Percentiles rank a stretch among this genome's conserved stretches.
Evolutionary conservation across 495 filamentous ascomycete genomes (phyloP).

Genomic region (Thermochaetoides thermophila): DNA sequence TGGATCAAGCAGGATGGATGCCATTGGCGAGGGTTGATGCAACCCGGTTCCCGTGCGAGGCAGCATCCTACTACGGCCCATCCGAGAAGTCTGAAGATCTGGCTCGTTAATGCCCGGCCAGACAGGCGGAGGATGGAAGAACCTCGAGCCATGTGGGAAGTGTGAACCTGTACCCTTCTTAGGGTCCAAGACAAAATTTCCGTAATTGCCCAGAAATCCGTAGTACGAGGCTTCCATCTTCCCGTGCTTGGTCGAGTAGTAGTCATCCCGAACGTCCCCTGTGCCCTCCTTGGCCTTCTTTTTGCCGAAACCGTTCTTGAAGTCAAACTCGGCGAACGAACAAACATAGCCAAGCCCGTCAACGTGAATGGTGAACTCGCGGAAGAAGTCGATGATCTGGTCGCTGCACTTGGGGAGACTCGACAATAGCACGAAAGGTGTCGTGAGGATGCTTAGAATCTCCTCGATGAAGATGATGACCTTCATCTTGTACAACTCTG

Average conservation of each 20-base stretch:
- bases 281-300: conserved; percentile 18
- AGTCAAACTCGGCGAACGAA: conserved; percentile 95
- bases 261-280: conserved; percentile 66
- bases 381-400: conserved; percentile 90
- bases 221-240: conserved; percentile 96
- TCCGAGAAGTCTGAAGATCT: no score
- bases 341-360: conserved; percentile 93
- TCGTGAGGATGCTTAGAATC: conserved; percentile 78
- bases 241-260: conserved; percentile 85
- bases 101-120: conserved; percentile 54
- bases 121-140: conserved; percentile 63
- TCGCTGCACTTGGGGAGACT: conserved; percentile 82
- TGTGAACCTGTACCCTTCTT: conserved; percentile 33
- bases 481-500: conserved; percentile 74
- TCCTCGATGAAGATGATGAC: conserved; percentile 85
- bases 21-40: conserved; percentile 39
- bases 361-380: conserved; percentile 92
- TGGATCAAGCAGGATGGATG: conserved; percentile 69
- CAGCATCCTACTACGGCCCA: no score
- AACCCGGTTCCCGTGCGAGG: conserved; percentile 21
- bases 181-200: conserved; percentile 57
- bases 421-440: conserved; percentile 77
- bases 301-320: conserved; percentile 56
- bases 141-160: conserved; percentile 35
- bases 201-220: conserved; percentile 85